Evolutionary conservation across 2,329 filamentous ascomycete species (phyloP).

Genomic region (Colletotrichum australisinense): DNA sequence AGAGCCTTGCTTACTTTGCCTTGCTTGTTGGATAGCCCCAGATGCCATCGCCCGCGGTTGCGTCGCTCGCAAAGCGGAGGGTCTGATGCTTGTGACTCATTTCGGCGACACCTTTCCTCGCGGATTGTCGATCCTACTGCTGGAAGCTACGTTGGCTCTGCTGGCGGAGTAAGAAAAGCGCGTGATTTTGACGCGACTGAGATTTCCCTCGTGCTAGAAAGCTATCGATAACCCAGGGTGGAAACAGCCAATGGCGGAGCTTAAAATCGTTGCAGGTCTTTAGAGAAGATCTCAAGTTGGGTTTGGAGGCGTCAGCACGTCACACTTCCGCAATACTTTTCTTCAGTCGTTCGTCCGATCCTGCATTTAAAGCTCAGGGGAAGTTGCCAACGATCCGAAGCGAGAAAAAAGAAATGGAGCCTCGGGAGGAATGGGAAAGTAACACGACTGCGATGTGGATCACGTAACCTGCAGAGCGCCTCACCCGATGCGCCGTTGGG

Average conservation of each 20-base stretch:
- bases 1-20: slow-evolving; percentile 47
- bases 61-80: slow-evolving; percentile 48
- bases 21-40: slow-evolving; percentile 54
- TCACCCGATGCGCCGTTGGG: neutral
- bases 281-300: neutral
- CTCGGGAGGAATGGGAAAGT: neutral
- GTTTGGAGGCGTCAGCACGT: neutral
- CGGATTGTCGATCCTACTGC: neutral
- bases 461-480: slow-evolving; percentile 4
- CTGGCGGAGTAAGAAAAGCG: neutral
- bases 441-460: neutral
- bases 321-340: neutral
- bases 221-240: neutral
- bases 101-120: neutral
- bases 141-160: neutral
- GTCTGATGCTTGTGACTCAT: slow-evolving; percentile 47
- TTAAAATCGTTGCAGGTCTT: neutral
- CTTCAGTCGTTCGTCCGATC: slow-evolving; percentile 8
- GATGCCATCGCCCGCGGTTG: slow-evolving; percentile 45
- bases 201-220: neutral
- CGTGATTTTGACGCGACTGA: slow-evolving; percentile 1
- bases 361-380: slow-evolving; percentile 5
- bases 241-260: neutral
- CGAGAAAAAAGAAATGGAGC: neutral
- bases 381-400: slow-evolving; percentile 5